Base-by-base conservation (phyloP, 2,329 filamentous ascomycete species). In the Endocalyx cinctus region DNA sequence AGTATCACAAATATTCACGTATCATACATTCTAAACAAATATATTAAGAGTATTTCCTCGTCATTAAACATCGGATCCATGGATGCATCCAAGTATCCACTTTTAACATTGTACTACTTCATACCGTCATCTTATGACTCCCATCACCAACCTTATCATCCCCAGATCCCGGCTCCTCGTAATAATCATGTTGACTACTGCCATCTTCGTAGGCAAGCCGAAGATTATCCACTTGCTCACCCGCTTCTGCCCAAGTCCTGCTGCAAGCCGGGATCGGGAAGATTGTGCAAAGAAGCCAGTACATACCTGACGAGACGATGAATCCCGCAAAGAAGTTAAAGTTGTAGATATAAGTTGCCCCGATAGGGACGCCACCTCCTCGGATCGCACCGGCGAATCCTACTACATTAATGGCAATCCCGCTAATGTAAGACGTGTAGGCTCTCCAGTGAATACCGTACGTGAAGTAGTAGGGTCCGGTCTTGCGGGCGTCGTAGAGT, bases 291-390 rank as follows among this genome's bases (percentile, higher is more conserved):
- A 94, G 67, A 0, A 57, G 34, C 64, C 76, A 94, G 62, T 96
- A 96, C 6, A 80, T 62, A 0, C 43, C 54, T 0, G 67, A 66
- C 0, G 86, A 75, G 10, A 94, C 74, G 29, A 87, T 67, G 55
- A 94, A 89, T 0, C 89, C 89, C 27, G 75, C 74, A 57, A 96
- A 94, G 67, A 89, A 96, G 60, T 95, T 95, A 48, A 96, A 54
- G 45, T 88, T 85, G 67, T 94, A 96, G 39, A 96, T 78, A 54
- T 94, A 94, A 1, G 74, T 78, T 3, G 90, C 89, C 1, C 83
- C 88, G 5, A 76, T 66, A 0, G 90, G 89, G 0, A 95, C 87
- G 2, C 48, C 43, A 12, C 45, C 50, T 13, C 51, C 57, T 1
- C 87, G 87, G 17, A 95, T 74, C 0, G 84, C 87, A 3, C 87